Evolutionary conservation across 768 basidiomycete species (phyloP).

Genomic region (Fomitopsis serialis): DNA sequence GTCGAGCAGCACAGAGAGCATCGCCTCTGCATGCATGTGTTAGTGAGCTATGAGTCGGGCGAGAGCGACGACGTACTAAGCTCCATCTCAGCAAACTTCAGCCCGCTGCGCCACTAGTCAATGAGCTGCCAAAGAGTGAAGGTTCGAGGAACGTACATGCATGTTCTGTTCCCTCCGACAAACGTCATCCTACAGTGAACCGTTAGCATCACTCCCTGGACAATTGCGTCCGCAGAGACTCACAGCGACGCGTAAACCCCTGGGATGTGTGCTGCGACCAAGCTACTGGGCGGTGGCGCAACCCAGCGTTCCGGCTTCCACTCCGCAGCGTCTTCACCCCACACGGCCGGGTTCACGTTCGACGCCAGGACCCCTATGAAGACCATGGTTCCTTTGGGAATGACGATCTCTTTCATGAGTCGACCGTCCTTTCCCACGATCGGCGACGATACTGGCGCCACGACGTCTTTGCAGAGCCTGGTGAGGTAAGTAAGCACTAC

Average conservation of each 20-base stretch:
- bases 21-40: background rate
- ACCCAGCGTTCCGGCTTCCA: slow-evolving; percentile 41
- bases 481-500: too few species aligned
- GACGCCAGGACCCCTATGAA: slow-evolving; percentile 31
- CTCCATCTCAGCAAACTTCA: slow-evolving; percentile 1
- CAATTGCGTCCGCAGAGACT: background rate
- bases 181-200: slow-evolving; percentile 19
- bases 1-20: background rate
- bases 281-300: background rate
- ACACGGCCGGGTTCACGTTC: slow-evolving; percentile 33
- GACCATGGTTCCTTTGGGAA: slow-evolving; percentile 33
- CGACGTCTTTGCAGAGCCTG: slow-evolving; percentile 36
- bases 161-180: slow-evolving; percentile 16
- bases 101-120: background rate
- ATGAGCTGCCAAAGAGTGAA: too few species aligned
- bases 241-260: slow-evolving; percentile 6
- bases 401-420: slow-evolving; percentile 15
- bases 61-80: background rate
- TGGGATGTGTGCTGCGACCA: slow-evolving; percentile 2
- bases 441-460: slow-evolving; percentile 17
- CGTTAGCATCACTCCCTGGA: background rate
- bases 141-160: slow-evolving; percentile 15
- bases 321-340: slow-evolving; percentile 36
- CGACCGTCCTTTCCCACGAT: slow-evolving; percentile 1
- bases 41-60: background rate